phyloP scores from a whole-genome alignment of 441 rosid genomes.

The Populus tomentosa region DNA sequence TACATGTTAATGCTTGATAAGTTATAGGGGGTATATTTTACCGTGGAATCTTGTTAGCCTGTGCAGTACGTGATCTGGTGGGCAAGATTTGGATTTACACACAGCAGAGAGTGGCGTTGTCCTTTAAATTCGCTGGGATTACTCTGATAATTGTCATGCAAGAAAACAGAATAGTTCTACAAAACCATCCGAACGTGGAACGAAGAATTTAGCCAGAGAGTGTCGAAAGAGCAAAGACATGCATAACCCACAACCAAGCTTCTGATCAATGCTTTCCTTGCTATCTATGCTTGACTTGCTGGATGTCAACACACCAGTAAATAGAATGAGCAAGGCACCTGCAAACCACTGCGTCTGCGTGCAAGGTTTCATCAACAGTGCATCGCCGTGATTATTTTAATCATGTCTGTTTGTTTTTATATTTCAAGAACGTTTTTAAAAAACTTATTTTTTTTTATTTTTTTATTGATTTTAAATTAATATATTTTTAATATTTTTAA shows the following conservation, averaged over 20 bases:
- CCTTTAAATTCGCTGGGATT: background rate
- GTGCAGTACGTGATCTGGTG: background rate
- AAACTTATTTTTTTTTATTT: too few species aligned
- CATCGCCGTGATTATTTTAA: too few species aligned
- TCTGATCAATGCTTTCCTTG: slow-evolving; percentile 45
- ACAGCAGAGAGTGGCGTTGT: background rate
- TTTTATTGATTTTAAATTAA: too few species aligned
- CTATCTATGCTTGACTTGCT: slow-evolving; percentile 65
- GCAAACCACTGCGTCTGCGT: slow-evolving; percentile 86
- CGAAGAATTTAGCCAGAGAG: background rate
- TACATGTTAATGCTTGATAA: too few species aligned
- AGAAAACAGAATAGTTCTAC: background rate
- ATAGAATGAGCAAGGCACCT: slow-evolving; percentile 61
- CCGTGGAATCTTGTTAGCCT: too few species aligned
- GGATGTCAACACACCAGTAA: slow-evolving; percentile 53
- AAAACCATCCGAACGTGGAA: background rate
- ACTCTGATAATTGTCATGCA: background rate
- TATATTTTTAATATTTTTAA: too few species aligned
- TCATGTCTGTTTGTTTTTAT: too few species aligned
- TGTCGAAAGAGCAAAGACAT: background rate
- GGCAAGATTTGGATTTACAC: background rate
- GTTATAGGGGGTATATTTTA: too few species aligned
- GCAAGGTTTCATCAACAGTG: background rate
- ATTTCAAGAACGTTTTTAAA: too few species aligned
- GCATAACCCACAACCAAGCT: background rate